These are phyloP conservation scores for Starmerella vitae DNA, from an alignment of 805 yeast species.

Conservation along the genomic window DNA sequence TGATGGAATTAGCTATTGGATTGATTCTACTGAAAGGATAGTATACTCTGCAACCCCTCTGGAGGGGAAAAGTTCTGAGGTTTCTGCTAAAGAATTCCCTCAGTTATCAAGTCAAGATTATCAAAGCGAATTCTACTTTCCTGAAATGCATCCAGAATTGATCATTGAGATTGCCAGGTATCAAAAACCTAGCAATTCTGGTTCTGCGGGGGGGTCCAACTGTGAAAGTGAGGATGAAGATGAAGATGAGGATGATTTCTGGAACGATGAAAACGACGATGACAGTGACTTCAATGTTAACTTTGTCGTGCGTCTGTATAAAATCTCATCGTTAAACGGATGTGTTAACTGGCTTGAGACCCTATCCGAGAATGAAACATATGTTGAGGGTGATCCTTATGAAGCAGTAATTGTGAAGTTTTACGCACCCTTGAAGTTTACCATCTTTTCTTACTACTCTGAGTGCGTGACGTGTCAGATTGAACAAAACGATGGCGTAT, in stretches of 20 bases:
- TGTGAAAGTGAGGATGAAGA: constrained; percentile 1
- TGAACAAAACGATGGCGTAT: too few relatives aligned
- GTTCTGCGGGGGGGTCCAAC: background rate
- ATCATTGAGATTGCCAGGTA: constrained; percentile 1
- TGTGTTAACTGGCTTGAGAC: background rate
- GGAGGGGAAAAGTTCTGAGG: background rate
- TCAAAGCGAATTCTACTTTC: background rate
- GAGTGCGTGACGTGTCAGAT: background rate
- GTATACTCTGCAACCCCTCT: background rate
- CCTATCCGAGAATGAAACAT: background rate
- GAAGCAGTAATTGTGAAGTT: constrained; percentile 10
- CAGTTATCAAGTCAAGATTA: background rate
- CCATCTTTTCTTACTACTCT: constrained; percentile 3
- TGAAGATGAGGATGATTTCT: background rate
- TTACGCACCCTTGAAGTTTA: background rate
- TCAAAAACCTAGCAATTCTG: background rate
- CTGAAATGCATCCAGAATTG: background rate
- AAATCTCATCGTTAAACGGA: background rate
- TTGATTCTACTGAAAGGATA: background rate
- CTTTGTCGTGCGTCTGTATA: background rate
- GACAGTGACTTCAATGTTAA: constrained; percentile 1
- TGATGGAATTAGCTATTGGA: background rate
- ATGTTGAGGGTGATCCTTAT: constrained; percentile 8
- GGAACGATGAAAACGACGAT: constrained; percentile 1
- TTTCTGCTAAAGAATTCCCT: background rate